These are phyloP conservation scores for Chrysophaeum taylorii DNA, from an alignment of 352 stramenopile species.

Conservation along the genomic window DNA sequence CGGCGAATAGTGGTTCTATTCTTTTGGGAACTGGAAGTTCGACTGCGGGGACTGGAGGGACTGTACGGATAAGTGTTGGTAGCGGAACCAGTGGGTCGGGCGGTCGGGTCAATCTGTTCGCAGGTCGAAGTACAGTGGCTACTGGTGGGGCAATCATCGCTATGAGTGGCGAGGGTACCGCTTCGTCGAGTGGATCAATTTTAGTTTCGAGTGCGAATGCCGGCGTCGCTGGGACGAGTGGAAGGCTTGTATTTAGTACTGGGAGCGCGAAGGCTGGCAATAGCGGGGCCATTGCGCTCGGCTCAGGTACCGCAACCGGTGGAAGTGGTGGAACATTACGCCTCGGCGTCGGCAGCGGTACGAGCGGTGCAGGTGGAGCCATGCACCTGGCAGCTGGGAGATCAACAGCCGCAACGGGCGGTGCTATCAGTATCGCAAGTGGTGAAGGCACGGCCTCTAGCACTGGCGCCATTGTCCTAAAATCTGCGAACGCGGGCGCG, in stretches of 20 bases:
- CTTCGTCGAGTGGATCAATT: slow-evolving; percentile 31
- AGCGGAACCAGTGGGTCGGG: slow-evolving; percentile 12
- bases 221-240: slow-evolving; percentile 25
- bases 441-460: slow-evolving; percentile 10
- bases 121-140: too few species aligned
- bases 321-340: slow-evolving; percentile 21
- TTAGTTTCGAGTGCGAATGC: slow-evolving; percentile 25
- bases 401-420: too few species aligned
- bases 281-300: slow-evolving; percentile 22
- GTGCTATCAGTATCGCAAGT: slow-evolving; percentile 22
- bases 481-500: slow-evolving; percentile 1
- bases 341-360: slow-evolving; percentile 21
- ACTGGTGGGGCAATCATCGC: too few species aligned
- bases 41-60: slow-evolving; percentile 15
- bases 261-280: slow-evolving; percentile 24
- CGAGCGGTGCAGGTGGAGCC: slow-evolving; percentile 15
- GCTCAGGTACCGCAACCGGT: slow-evolving; percentile 15
- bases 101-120: too few species aligned
- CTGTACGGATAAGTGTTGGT: slow-evolving; percentile 23
- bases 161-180: too few species aligned
- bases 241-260: slow-evolving; percentile 24
- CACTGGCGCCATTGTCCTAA: slow-evolving; percentile 10
- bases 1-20: slow-evolving; percentile 20
- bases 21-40: slow-evolving; percentile 19
- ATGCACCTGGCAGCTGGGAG: slow-evolving; percentile 7